Percentiles rank a stretch among this genome's conserved stretches.
Conservation (phyloP, 1,284 basidiomycete genomes). For the Ceratobasidium sp. region DNA sequence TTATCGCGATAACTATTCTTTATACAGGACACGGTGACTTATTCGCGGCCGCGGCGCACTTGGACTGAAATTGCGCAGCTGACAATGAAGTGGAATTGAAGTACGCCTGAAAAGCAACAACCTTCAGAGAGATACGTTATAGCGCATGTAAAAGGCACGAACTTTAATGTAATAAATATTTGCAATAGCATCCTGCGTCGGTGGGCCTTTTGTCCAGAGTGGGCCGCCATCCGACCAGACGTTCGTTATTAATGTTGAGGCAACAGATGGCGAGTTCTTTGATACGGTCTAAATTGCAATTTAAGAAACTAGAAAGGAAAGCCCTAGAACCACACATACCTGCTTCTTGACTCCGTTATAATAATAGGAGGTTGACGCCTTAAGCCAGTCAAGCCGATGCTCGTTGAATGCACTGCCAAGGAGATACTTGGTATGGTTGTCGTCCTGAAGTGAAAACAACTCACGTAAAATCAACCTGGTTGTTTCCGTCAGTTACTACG, state of each 20-base stretch:
- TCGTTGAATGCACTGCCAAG: conserved; percentile 49
- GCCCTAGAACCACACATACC: background rate
- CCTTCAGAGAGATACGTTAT: no score
- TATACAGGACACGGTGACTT: conserved; percentile 38
- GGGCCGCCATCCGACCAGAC: conserved; percentile 46
- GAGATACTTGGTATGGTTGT: no score
- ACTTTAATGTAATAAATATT: conserved; percentile 50
- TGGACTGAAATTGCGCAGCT: conserved; percentile 29
- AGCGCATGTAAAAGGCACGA: no score
- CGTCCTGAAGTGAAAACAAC: background rate
- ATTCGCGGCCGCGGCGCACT: conserved; percentile 37
- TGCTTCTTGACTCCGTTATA: conserved; percentile 40
- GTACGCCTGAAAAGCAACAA: conserved; percentile 24
- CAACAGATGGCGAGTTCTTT: conserved; percentile 48
- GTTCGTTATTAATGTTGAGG: conserved; percentile 24
- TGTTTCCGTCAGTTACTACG: conserved; percentile 23
- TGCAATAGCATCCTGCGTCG: conserved; percentile 49
- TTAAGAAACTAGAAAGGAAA: background rate
- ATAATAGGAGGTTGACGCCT: conserved; percentile 43
- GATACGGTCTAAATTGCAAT: conserved; percentile 42
- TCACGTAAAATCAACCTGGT: conserved; percentile 46
- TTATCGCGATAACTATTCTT: no score
- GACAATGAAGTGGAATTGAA: conserved; percentile 44
- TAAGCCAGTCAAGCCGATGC: conserved; percentile 50
- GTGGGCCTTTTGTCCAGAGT: conserved; percentile 47